A percentile compares a stretch with the other conserved stretches of the same genome.
Evolutionary conservation across 805 yeast genomes (phyloP).

Genomic region (Saturnispora diversa): DNA sequence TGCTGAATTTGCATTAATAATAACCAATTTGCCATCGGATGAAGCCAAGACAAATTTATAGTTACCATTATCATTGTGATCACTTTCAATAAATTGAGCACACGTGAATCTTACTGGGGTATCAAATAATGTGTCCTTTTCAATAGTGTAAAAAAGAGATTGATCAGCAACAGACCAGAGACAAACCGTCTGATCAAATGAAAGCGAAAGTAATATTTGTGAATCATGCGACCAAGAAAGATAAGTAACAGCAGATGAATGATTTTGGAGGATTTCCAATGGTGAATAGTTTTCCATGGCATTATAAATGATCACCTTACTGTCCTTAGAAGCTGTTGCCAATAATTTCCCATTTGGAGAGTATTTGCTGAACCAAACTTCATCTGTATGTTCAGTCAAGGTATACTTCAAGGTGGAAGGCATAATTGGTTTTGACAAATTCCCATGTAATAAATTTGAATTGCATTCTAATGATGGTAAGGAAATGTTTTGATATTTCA

Average conservation of each 20-base stretch:
- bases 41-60: conserved; percentile 14
- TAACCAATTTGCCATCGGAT: conserved; percentile 14
- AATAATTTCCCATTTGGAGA: conserved; percentile 69
- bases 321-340: conserved; percentile 72
- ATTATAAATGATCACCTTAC: conserved; percentile 56
- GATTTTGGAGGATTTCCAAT: conserved; percentile 35
- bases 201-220: conserved; percentile 55
- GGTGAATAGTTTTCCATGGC: conserved; percentile 39
- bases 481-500: conserved; percentile 34
- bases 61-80: conserved; percentile 7
- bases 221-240: conserved; percentile 75
- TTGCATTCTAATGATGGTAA: conserved; percentile 21
- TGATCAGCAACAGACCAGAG: conserved; percentile 28
- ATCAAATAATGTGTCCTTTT: conserved; percentile 6
- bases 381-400: conserved; percentile 50
- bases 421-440: conserved; percentile 9
- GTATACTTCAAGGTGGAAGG: conserved; percentile 43
- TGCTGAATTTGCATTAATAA: conserved; percentile 4
- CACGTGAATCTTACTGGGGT: conserved; percentile 13
- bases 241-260: conserved; percentile 50
- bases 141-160: conserved; percentile 2
- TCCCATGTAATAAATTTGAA: conserved; percentile 11
- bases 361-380: conserved; percentile 78
- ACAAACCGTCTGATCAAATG: conserved; percentile 61
- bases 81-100: conserved; percentile 11